A percentile compares a stretch with the other conserved stretches of the same genome.
Conservation (phyloP, 371 early-diverging fungal species). For the Fennellomyces sp. region DNA sequence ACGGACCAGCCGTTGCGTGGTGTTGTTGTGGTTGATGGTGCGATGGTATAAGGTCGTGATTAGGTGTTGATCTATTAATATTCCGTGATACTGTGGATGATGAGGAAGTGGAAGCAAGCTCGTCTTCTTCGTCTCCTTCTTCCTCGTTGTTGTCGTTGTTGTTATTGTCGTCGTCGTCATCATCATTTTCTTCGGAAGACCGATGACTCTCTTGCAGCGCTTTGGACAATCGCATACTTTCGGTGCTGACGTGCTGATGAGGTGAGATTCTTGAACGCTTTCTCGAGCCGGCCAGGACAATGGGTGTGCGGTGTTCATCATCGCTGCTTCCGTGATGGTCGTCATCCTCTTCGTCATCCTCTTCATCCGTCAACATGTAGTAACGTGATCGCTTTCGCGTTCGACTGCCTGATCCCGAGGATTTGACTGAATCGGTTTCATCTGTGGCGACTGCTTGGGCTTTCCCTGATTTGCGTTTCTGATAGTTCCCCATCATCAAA, state of each 20-base stretch:
- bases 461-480: constrained; percentile 24
- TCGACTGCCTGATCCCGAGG: constrained; percentile 8
- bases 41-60: not conserved
- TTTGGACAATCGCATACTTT: not conserved
- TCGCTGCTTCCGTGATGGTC: constrained; percentile 1
- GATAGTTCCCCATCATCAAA: constrained; percentile 49
- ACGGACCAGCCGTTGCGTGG: constrained; percentile 9
- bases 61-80: not conserved
- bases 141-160: not conserved
- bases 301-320: constrained; percentile 11
- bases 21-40: not conserved
- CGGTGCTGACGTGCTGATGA: not conserved
- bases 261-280: constrained; percentile 10
- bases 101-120: constrained; percentile 10
- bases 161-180: not conserved
- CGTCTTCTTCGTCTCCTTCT: constrained; percentile 8
- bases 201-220: not conserved
- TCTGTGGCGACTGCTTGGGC: not conserved
- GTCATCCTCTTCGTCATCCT: constrained; percentile 14
- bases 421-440: constrained; percentile 13
- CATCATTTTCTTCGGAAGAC: not conserved
- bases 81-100: not conserved
- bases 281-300: constrained; percentile 15
- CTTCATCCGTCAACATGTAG: constrained; percentile 10
- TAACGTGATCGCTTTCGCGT: constrained; percentile 2